phyloP scores from a whole-genome alignment of 2,329 filamentous ascomycete genomes.

The Fusarium palustre region DNA sequence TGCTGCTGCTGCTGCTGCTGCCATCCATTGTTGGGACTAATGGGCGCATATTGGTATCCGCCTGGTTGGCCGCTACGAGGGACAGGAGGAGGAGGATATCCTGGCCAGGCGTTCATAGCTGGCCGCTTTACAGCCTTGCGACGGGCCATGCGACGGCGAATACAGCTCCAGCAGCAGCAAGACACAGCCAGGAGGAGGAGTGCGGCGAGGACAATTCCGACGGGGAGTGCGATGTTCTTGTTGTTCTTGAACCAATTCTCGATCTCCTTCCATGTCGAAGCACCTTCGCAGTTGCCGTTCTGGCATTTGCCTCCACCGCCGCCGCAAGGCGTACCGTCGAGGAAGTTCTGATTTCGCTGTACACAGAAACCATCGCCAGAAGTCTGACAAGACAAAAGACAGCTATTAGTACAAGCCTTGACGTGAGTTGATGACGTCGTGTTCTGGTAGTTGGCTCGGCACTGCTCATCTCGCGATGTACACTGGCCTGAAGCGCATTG shows the following conservation, averaged over 20 bases:
- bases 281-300: conserved; percentile 82
- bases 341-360: conserved; percentile 86
- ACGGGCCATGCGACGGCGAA: conserved; percentile 45
- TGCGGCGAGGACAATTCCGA: conserved; percentile 77
- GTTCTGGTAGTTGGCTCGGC: conserved; percentile 83
- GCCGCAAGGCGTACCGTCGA: conserved; percentile 90
- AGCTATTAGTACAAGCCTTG: conserved; percentile 76
- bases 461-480: conserved; percentile 91
- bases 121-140: conserved; percentile 45
- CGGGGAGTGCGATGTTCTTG: conserved; percentile 83
- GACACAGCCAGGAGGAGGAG: conserved; percentile 77
- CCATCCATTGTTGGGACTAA: conserved; percentile 37
- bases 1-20: conserved; percentile 24
- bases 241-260: conserved; percentile 80
- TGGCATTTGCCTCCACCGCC: conserved; percentile 81
- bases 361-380: conserved; percentile 79
- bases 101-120: conserved; percentile 46
- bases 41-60: conserved; percentile 40
- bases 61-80: conserved; percentile 19
- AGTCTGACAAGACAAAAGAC: conserved; percentile 80
- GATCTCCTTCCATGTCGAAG: conserved; percentile 76
- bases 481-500: conserved; percentile 93
- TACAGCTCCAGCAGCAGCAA: conserved; percentile 71
- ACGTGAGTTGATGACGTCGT: conserved; percentile 81
- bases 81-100: conserved; percentile 20